These are phyloP conservation scores for Escallonia rubra DNA, from an alignment of 129 eudicot genomes.

Conservation along the genomic window DNA sequence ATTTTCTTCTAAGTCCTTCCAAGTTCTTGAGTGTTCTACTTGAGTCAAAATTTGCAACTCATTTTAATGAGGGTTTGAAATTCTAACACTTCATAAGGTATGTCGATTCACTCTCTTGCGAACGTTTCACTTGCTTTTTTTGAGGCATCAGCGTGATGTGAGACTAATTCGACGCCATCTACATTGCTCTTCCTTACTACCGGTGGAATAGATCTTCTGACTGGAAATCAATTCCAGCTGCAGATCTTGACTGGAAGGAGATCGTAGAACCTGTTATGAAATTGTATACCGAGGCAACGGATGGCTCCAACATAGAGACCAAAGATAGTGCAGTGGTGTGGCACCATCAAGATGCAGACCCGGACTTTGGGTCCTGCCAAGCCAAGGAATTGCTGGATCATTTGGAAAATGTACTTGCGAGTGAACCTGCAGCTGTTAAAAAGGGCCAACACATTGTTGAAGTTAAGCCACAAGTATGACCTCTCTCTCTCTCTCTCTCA, in stretches of 20 bases:
- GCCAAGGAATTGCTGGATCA: constrained; percentile 73
- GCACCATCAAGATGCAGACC: constrained; percentile 85
- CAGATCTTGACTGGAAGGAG: constrained; percentile 67
- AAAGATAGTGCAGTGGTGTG: constrained; percentile 80
- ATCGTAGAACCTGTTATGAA: constrained; percentile 75
- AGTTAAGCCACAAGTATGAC: constrained; percentile 79
- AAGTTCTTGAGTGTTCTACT: too few relatives aligned
- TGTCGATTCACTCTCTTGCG: background rate
- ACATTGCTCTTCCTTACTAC: constrained; percentile 1
- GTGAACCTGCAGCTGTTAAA: constrained; percentile 67
- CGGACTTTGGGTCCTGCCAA: constrained; percentile 83
- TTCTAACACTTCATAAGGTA: constrained; percentile 70
- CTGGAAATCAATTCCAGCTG: constrained; percentile 45
- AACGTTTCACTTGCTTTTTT: background rate
- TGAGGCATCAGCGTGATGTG: background rate
- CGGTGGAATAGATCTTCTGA: constrained; percentile 54
- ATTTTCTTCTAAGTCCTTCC: too few relatives aligned
- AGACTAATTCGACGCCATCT: background rate
- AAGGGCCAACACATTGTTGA: constrained; percentile 81
- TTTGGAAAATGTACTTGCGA: constrained; percentile 72
- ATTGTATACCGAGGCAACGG: constrained; percentile 68
- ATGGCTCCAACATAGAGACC: constrained; percentile 61
- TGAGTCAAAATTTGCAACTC: too few relatives aligned
- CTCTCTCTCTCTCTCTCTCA: too few relatives aligned
- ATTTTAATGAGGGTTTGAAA: too few relatives aligned